Evolutionary conservation across 148 eudicot species (phyloP), one percentile per base, ranked within the genome.

Genomic region (Suaeda aralocaspica): DNA sequence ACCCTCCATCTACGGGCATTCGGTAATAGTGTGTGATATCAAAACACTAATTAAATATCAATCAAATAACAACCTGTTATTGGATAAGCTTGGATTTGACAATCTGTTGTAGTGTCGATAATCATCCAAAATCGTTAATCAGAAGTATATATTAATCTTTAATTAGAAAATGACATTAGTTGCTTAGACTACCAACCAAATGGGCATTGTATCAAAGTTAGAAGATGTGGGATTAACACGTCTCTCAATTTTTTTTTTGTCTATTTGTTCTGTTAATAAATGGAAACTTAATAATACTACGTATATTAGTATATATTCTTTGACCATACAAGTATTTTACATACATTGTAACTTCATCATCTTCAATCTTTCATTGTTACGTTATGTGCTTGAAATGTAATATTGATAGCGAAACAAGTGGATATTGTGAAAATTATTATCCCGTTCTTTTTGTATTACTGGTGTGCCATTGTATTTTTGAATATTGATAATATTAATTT

Each of bases 131-230:
- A 15, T 25, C 0, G 4, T 45, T 46, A 16, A 45, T 21, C 68
- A 65, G 8, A 8, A 14, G 18, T 46, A 65, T 26, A 45, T 45
- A 25, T 34, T 5, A 21, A 11, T 59, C 5, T n/a, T 29, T 50
- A 45, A 21, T 21, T 34, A 33, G 72, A 68, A 53, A 53, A 36
- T 71, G 67, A 44, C 50, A 4, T 42, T 9, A 44, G 19, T 30
- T 48, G 15, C 52, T 16, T 44, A 42, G 42, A 30, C 3, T 9
- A 66, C 56, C 58, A 19, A 39, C 25, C 70, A 67, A 67, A 16
- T 67, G n/a, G 59, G 58, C 69, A 66, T 46, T 18, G 1, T 19
- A 49, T 33, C 39, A 3, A 53, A 48, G 3, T n/a, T 9, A 48
- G 44, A 29, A 22, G 14, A 19, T 26, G 21, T 28, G 21, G 13